Conservation (phyloP, 108 stramenopile species). For the Nitzschia putrida region DNA sequence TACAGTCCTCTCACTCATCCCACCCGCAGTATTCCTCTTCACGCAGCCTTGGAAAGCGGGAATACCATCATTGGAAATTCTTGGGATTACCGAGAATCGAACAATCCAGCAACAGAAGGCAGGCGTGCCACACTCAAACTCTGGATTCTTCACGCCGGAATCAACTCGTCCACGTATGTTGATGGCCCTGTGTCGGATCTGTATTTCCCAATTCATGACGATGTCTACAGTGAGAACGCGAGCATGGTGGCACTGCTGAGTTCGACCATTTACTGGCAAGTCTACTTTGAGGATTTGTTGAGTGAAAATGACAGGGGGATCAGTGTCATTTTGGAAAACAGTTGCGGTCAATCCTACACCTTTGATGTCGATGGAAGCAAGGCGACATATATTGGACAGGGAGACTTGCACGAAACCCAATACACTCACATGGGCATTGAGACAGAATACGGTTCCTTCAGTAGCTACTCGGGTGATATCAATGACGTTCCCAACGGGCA, state of each 20-base stretch:
- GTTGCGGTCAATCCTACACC: constrained; percentile 31
- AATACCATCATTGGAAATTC: neutral
- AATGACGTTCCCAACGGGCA: neutral
- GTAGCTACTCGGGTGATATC: neutral
- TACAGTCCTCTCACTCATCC: neutral
- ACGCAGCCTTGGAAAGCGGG: neutral
- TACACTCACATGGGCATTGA: constrained; percentile 1
- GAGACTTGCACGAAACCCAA: constrained; percentile 19
- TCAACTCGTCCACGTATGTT: neutral
- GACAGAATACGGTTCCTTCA: neutral
- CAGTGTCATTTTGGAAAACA: constrained; percentile 34
- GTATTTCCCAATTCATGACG: neutral
- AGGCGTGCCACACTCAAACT: neutral
- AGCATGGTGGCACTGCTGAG: neutral
- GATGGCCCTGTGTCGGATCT: neutral
- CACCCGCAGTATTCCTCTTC: neutral
- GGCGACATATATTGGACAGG: constrained; percentile 22
- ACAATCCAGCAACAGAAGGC: neutral
- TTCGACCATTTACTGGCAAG: constrained; percentile 5
- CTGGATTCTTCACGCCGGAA: neutral
- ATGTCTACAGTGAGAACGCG: neutral
- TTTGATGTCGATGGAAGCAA: constrained; percentile 31
- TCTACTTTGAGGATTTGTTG: neutral
- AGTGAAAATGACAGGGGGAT: constrained; percentile 19
- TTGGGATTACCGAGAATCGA: neutral